A percentile compares a stretch with the other conserved stretches of the same genome.
Evolutionary conservation across 2,329 filamentous ascomycete genomes (phyloP).

Genomic region (Colletotrichum destructivum): DNA sequence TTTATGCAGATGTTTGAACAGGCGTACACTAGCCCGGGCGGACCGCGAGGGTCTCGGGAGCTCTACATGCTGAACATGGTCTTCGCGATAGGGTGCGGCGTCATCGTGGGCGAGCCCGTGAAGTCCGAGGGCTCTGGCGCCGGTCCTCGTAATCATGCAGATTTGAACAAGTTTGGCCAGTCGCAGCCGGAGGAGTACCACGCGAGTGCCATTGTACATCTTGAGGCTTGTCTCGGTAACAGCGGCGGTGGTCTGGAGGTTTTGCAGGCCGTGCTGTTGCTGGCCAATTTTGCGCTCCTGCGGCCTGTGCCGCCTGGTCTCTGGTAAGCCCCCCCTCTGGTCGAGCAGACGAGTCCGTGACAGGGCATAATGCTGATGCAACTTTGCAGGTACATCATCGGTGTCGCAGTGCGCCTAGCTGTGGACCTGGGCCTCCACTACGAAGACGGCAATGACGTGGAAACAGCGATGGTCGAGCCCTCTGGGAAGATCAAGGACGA

Average conservation of each 20-base stretch:
- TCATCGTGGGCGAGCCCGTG: conserved; percentile 81
- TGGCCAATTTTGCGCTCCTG: conserved; percentile 92
- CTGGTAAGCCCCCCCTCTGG: conserved; percentile 68
- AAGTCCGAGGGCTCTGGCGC: conserved; percentile 61
- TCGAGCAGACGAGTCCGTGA: background rate
- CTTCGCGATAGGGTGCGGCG: conserved; percentile 94
- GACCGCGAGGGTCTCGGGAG: conserved; percentile 80
- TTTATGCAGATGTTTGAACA: conserved; percentile 91
- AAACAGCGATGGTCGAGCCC: conserved; percentile 66
- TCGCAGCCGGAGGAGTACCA: conserved; percentile 95
- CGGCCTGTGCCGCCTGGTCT: conserved; percentile 92
- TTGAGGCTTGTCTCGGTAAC: conserved; percentile 88
- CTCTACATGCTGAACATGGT: conserved; percentile 98
- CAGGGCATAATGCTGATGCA: conserved; percentile 4
- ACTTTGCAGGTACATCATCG: conserved; percentile 82
- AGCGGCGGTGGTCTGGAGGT: conserved; percentile 94
- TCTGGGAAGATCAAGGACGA: conserved; percentile 52
- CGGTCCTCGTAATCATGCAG: conserved; percentile 45
- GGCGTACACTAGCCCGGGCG: conserved; percentile 80
- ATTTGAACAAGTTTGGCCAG: conserved; percentile 59
- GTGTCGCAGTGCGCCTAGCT: conserved; percentile 90
- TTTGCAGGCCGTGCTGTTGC: conserved; percentile 89
- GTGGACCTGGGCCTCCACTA: conserved; percentile 94
- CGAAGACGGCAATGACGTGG: conserved; percentile 82
- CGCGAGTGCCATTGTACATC: conserved; percentile 91